Evolutionary conservation across 2,329 filamentous ascomycete genomes (phyloP), one percentile per base, ranked within the genome.

Genomic region (Fusarium liriodendri): DNA sequence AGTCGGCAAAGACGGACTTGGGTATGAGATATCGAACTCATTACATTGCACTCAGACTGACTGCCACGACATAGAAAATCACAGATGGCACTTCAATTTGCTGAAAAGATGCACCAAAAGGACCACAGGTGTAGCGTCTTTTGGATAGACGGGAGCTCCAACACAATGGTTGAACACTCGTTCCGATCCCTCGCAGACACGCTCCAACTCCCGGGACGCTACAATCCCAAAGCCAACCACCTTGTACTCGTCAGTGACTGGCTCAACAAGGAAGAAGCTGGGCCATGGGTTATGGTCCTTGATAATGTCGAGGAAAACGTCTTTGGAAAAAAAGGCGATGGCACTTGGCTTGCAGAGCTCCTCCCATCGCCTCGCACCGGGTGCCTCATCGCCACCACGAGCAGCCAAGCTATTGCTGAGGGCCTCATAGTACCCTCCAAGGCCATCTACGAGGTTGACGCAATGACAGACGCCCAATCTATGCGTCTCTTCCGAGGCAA

Each of bases 71-170:
- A 59, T 14, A 79, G 77, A 14, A 79, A 79, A 72, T 77, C 76
- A 11, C 73, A 79, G 52, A 38, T 79, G 42, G 81, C 80, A 22
- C 83, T 85, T 64, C 78, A 84, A 75, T 84, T 83, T 64, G 78
- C 77, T 9, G 80, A 84, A 61, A 73, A 66, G 58, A 67, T 75
- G 29, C 76, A 73, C 67, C 69, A 79, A 2, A 64, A 58, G 10
- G 79, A 72, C 29, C 73, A 77, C 1, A 55, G 74, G 14, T 82
- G 73, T 27, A 82, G 78, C 75, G 76, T 84, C 38, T 83, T 84
- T 66, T 85, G 81, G 83, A 72, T 84, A n/a, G 76, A 83, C 68
- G 80, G 80, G 3, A 80, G 78, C 61, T 82, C 80, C 59, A 70
- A 71, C 0, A 71, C 77, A 40, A 75, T 81, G 9, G 82, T 83